Evolutionary conservation across 306 rosid genomes (phyloP).

Genomic region (Ormosia emarginata): DNA sequence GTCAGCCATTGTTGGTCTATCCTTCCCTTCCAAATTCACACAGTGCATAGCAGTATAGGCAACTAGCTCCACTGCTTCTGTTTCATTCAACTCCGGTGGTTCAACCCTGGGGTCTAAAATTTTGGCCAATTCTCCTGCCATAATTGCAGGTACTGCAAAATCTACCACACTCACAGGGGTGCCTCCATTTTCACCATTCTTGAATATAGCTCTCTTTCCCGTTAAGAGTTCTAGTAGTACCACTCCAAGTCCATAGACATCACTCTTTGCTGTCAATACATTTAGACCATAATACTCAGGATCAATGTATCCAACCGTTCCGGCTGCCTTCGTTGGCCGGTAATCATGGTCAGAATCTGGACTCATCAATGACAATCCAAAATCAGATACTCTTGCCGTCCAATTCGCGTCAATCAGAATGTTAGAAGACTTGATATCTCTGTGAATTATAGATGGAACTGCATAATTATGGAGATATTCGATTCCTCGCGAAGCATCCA

Average conservation of each 20-base stretch:
- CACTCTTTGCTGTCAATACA: slow-evolving; percentile 87
- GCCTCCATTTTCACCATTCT: slow-evolving; percentile 50
- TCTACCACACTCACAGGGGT: slow-evolving; percentile 70
- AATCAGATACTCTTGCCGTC: slow-evolving; percentile 91
- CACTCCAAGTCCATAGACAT: slow-evolving; percentile 91
- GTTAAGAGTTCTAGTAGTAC: slow-evolving; percentile 86
- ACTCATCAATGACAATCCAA: slow-evolving; percentile 82
- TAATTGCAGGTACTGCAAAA: slow-evolving; percentile 70
- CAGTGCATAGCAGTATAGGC: slow-evolving; percentile 88
- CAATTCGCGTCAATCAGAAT: slow-evolving; percentile 72
- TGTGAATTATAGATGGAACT: slow-evolving; percentile 87
- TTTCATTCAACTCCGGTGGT: slow-evolving; percentile 63
- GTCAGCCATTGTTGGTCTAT: slow-evolving; percentile 88
- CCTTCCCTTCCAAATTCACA: slow-evolving; percentile 91
- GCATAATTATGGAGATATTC: slow-evolving; percentile 95
- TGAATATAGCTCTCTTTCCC: slow-evolving; percentile 92
- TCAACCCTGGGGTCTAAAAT: slow-evolving; percentile 71
- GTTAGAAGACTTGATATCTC: slow-evolving; percentile 92
- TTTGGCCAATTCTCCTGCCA: slow-evolving; percentile 58
- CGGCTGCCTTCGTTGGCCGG: slow-evolving; percentile 72
- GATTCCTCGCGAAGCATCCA: slow-evolving; percentile 91
- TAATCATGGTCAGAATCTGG: slow-evolving; percentile 56
- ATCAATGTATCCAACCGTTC: slow-evolving; percentile 95
- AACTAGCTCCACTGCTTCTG: slow-evolving; percentile 87
- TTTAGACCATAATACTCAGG: slow-evolving; percentile 95